phyloP scores from a whole-genome alignment of 2,329 filamentous ascomycete species.

The Periconia macrospinosa region DNA sequence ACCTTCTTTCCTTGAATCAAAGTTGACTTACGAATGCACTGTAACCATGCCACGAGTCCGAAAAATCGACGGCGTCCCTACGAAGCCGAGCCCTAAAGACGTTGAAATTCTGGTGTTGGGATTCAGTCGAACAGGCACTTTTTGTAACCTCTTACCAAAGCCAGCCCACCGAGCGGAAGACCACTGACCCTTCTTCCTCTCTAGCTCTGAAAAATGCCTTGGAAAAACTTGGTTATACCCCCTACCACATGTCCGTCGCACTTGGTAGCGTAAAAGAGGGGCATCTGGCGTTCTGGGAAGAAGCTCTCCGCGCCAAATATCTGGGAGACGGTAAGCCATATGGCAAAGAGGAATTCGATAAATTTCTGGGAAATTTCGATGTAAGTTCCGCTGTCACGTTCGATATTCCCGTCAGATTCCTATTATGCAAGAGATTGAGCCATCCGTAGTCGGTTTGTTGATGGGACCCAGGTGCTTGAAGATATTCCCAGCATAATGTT shows the following conservation, averaged over 20 bases:
- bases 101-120: constrained; percentile 72
- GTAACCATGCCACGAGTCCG: too few relatives aligned
- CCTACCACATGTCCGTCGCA: constrained; percentile 74
- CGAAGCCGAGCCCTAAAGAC: neutral
- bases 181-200: neutral
- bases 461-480: neutral
- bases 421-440: too few relatives aligned
- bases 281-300: constrained; percentile 71
- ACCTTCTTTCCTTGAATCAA: too few relatives aligned
- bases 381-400: neutral
- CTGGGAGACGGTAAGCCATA: constrained; percentile 54
- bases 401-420: too few relatives aligned
- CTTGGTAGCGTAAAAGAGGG: constrained; percentile 63
- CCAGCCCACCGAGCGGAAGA: neutral
- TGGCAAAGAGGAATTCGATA: neutral
- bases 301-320: constrained; percentile 66
- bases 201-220: constrained; percentile 67
- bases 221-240: constrained; percentile 67
- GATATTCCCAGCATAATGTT: constrained; percentile 65
- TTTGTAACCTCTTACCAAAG: constrained; percentile 53
- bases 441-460: neutral
- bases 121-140: constrained; percentile 69
- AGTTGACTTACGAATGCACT: too few relatives aligned
- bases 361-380: neutral
- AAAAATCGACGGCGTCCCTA: neutral